Base-by-base conservation (phyloP, 352 stramenopile genomes). In the Pythium periplocum region DNA sequence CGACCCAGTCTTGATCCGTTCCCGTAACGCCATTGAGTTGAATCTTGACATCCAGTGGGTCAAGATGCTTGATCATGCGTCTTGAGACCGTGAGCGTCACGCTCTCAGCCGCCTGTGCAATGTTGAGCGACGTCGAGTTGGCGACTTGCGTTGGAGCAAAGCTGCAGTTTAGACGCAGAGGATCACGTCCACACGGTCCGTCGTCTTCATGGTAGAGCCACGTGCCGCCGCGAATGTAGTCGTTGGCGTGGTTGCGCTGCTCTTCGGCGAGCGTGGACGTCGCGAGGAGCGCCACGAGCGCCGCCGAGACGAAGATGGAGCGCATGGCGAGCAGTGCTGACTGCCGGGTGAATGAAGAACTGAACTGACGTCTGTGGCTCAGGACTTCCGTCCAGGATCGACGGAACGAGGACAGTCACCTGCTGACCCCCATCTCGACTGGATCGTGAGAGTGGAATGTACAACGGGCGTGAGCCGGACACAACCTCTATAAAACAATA, bases 1-100 rank as follows among this genome's bases (percentile, higher is more conserved):
- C 69, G 30, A 78, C 53, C n/a, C 67, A 73, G 44, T 78, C 66
- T 26, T 26, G 17, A 26, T 26, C 17, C 17, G 17, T 26, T 26
- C 11, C 1, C 6, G 30, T 7, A 7, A 11, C 7, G 7, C 7
- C 17, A 9, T 46, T 36, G 2, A 55, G 12, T 10, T 55, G 49
- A 32, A 38, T 48, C 49, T 38, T 40, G 9, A 55, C 39, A 26
- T 26, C 17, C 11, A 55, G 9, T 35, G 41, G 39, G 45, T 59
- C 49, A 37, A 67, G 12, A 4, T 67, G 59, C 26, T n/a, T 43
- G 36, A 63, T 58, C 9, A 30, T 46, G 12, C 9, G 38, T 6
- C 30, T 59, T 30, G 54, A 67, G 34, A 67, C 54, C 11, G 26
- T 36, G 17, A 26, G 17, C 17, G 17, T 26, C 17, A 26, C 17